Evolutionary conservation across 768 basidiomycete genomes (phyloP).

Genomic region (Lactifluus rugatus): DNA sequence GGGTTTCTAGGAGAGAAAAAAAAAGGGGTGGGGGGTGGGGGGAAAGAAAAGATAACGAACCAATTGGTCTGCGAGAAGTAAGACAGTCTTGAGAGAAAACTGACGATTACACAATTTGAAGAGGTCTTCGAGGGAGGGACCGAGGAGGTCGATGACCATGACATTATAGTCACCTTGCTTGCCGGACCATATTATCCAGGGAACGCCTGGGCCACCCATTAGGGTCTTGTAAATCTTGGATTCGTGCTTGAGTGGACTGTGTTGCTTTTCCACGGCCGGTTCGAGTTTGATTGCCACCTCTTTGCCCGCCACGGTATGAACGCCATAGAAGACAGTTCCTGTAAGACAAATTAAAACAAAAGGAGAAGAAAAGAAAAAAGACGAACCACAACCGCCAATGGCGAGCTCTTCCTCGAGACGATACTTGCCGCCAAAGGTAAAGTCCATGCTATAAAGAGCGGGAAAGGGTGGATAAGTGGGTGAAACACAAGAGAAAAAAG

Average conservation of each 20-base stretch:
- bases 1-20: constrained; percentile 2
- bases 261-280: constrained; percentile 40
- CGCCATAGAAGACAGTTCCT: constrained; percentile 73
- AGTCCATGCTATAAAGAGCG: constrained; percentile 24
- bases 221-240: constrained; percentile 88
- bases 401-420: constrained; percentile 72
- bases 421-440: constrained; percentile 66
- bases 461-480: background rate
- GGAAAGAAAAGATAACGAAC: constrained; percentile 39
- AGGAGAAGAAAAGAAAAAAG: background rate
- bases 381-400: constrained; percentile 67
- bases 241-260: constrained; percentile 76
- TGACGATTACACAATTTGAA: constrained; percentile 86
- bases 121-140: constrained; percentile 79
- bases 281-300: constrained; percentile 81
- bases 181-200: constrained; percentile 89
- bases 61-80: constrained; percentile 89
- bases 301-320: constrained; percentile 73
- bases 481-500: background rate
- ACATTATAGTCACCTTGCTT: constrained; percentile 93
- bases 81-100: constrained; percentile 90
- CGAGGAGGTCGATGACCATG: constrained; percentile 94
- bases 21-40: background rate
- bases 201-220: constrained; percentile 81
- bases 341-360: background rate